Conservation (phyloP, 257 asterid genomes). For the Nicotiana tabacum region DNA sequence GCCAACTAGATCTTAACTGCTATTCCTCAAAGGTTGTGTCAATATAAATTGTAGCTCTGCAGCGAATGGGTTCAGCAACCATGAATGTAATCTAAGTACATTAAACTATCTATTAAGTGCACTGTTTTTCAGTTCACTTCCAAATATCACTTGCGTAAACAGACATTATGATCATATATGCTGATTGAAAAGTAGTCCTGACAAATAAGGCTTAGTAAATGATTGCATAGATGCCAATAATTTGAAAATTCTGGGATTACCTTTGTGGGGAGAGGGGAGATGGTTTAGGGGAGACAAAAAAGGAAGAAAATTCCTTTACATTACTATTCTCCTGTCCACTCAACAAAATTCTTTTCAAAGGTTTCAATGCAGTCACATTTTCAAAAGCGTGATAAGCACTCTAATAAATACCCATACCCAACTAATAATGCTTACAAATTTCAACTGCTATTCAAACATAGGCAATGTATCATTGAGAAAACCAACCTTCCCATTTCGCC, state of each 20-base stretch:
- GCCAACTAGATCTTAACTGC: background rate
- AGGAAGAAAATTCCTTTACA: background rate
- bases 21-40: background rate
- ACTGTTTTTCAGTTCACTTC: background rate
- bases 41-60: background rate
- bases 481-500: conserved; percentile 93
- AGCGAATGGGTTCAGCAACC: background rate
- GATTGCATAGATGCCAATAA: background rate
- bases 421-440: background rate
- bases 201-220: background rate
- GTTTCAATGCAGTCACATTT: background rate
- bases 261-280: background rate
- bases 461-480: background rate
- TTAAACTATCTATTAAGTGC: background rate
- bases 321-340: background rate
- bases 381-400: background rate
- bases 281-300: background rate
- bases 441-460: background rate
- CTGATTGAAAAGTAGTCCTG: background rate
- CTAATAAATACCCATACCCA: background rate
- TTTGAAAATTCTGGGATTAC: background rate
- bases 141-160: background rate
- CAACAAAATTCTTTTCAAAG: background rate
- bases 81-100: background rate
- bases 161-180: background rate